Percentiles rank a stretch among this genome's conserved stretches.
Evolutionary conservation across 108 stramenopile genomes (phyloP).

Genomic region (Skeletonema grethae): DNA sequence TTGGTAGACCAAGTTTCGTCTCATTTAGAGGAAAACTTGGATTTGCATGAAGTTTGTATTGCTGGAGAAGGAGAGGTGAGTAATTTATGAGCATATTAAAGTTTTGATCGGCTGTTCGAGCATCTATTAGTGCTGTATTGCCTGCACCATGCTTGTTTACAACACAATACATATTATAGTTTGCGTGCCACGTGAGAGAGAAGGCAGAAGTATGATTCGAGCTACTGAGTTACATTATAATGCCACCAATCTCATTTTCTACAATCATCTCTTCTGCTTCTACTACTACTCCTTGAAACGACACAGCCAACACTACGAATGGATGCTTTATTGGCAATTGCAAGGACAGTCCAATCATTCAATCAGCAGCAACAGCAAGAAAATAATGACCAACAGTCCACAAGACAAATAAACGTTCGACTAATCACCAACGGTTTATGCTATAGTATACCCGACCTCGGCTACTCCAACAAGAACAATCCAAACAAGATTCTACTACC

Average conservation of each 20-base stretch:
- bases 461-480: constrained; percentile 30
- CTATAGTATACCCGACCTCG: constrained; percentile 32
- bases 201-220: no score
- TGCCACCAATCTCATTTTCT: not conserved
- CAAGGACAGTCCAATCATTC: constrained; percentile 17
- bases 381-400: not conserved
- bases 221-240: no score
- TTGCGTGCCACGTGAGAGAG: no score
- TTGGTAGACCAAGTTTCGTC: constrained; percentile 42
- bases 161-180: no score
- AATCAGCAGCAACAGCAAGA: not conserved
- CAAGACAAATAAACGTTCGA: constrained; percentile 8
- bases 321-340: constrained; percentile 51
- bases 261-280: not conserved
- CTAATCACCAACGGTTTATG: constrained; percentile 44
- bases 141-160: no score
- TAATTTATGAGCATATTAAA: no score
- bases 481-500: constrained; percentile 3
- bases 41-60: not conserved
- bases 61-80: constrained; percentile 6
- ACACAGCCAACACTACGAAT: constrained; percentile 64
- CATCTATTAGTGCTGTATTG: no score
- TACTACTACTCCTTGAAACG: not conserved
- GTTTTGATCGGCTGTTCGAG: no score
- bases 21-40: constrained; percentile 3